Evolutionary conservation across 352 stramenopile species (phyloP).

Genomic region (Pythium sukuiense): DNA sequence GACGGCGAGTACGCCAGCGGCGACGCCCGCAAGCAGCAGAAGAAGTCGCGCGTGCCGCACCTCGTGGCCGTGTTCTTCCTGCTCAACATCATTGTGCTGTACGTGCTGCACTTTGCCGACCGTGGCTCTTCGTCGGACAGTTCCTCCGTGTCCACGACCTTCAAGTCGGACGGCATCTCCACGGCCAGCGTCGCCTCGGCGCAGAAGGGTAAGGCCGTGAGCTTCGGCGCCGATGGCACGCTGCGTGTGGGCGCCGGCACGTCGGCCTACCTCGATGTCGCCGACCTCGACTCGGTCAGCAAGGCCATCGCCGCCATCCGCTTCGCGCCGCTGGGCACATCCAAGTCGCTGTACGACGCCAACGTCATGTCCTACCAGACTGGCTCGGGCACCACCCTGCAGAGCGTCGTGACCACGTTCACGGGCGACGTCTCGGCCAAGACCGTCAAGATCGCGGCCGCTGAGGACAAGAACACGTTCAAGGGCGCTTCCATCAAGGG

Average conservation of each 20-base stretch:
- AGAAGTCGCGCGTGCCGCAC: slow-evolving; percentile 38
- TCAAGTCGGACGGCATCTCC: slow-evolving; percentile 24
- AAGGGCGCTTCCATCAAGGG: slow-evolving; percentile 54
- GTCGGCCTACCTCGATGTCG: slow-evolving; percentile 63
- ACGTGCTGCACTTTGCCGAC: slow-evolving; percentile 81
- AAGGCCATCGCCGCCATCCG: slow-evolving; percentile 56
- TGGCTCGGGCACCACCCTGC: slow-evolving; percentile 35
- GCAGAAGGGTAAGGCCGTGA: slow-evolving; percentile 58
- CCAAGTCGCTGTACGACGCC: slow-evolving; percentile 42
- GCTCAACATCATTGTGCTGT: slow-evolving; percentile 82
- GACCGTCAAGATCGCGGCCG: slow-evolving; percentile 46
- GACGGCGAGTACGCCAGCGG: slow-evolving; percentile 37
- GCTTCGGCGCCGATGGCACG: slow-evolving; percentile 47
- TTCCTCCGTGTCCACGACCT: slow-evolving; percentile 35
- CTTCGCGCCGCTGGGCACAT: slow-evolving; percentile 55
- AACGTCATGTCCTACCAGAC: slow-evolving; percentile 68
- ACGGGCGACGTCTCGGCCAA: slow-evolving; percentile 42
- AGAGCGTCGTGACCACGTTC: slow-evolving; percentile 57
- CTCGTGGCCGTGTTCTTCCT: slow-evolving; percentile 56
- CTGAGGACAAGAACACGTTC: slow-evolving; percentile 50
- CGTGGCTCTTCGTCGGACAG: slow-evolving; percentile 33
- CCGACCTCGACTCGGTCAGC: slow-evolving; percentile 44
- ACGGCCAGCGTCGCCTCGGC: slow-evolving; percentile 24
- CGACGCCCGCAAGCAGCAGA: slow-evolving; percentile 15
- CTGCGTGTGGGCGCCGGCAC: slow-evolving; percentile 63